Conservation (phyloP, 2,329 filamentous ascomycete genomes). For the Penicillium digitatum region DNA sequence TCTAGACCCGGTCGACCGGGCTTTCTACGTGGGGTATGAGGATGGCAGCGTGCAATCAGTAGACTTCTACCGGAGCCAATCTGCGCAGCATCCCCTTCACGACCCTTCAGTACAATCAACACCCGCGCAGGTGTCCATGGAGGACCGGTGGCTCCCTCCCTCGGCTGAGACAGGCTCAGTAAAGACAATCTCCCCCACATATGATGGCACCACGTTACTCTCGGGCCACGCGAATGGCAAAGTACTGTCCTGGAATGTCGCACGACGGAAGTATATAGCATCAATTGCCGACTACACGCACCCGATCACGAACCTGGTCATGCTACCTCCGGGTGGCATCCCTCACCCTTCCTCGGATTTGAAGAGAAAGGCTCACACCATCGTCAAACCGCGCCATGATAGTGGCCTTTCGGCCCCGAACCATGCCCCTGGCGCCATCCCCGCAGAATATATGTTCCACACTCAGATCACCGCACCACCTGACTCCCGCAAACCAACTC, state of each 20-base stretch:
- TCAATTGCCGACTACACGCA: conserved; percentile 70
- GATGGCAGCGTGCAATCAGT: conserved; percentile 76
- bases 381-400: conserved; percentile 69
- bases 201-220: conserved; percentile 74
- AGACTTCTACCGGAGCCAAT: conserved; percentile 62
- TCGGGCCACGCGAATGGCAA: conserved; percentile 79
- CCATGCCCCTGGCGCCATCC: conserved; percentile 36
- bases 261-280: conserved; percentile 63
- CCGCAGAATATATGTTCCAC: conserved; percentile 42
- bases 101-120: conserved; percentile 37
- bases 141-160: conserved; percentile 48
- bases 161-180: conserved; percentile 63
- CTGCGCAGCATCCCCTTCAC: conserved; percentile 39
- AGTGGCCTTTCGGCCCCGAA: conserved; percentile 36
- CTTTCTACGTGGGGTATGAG: conserved; percentile 74
- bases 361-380: conserved; percentile 53
- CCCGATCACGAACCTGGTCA: conserved; percentile 75
- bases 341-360: conserved; percentile 29
- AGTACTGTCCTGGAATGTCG: conserved; percentile 75
- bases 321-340: conserved; percentile 60
- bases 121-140: conserved; percentile 39
- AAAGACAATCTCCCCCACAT: conserved; percentile 68
- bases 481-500: conserved; percentile 12
- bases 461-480: conserved; percentile 34
- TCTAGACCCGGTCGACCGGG: conserved; percentile 78